Percentiles rank a stretch among this genome's conserved stretches.
phyloP scores from a whole-genome alignment of 345 rosid genomes.

The Hibiscus tridactylites region DNA sequence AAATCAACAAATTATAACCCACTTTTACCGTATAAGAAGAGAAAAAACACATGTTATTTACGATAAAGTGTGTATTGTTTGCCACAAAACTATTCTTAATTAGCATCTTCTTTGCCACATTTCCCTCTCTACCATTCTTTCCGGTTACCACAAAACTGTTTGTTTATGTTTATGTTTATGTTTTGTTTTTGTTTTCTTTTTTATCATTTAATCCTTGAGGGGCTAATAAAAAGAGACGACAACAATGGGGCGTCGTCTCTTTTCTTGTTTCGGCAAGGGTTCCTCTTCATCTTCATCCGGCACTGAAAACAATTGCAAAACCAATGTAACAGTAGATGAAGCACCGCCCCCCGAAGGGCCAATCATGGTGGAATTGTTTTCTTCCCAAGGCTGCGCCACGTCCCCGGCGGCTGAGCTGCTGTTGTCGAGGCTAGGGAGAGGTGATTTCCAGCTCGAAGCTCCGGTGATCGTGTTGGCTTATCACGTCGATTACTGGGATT shows the following conservation, averaged over 20 bases:
- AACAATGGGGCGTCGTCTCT: slow-evolving; percentile 66
- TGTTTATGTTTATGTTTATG: no score
- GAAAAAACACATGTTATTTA: no score
- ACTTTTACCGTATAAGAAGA: no score
- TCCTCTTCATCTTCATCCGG: slow-evolving; percentile 7
- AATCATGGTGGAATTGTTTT: slow-evolving; percentile 73
- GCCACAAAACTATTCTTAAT: not conserved
- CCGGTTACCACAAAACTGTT: not conserved
- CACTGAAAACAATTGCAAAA: not conserved
- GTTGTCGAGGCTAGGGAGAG: slow-evolving; percentile 79
- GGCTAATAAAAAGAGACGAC: slow-evolving; percentile 13
- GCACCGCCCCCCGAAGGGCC: slow-evolving; percentile 31
- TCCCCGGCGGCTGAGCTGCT: slow-evolving; percentile 78
- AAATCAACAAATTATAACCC: no score
- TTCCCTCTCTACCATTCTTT: slow-evolving; percentile 39
- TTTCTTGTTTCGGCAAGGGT: slow-evolving; percentile 50
- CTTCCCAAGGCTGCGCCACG: slow-evolving; percentile 77
- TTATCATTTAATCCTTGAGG: not conserved
- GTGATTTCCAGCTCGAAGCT: slow-evolving; percentile 55
- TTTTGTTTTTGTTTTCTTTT: not conserved
- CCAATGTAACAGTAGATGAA: slow-evolving; percentile 1
- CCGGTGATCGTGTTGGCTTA: slow-evolving; percentile 60
- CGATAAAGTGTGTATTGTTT: no score
- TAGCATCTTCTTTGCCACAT: slow-evolving; percentile 27
- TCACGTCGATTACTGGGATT: slow-evolving; percentile 92